A percentile compares a stretch with the other conserved stretches of the same genome.
phyloP scores from a whole-genome alignment of 192 early-diverging fungal species.

The Entomortierella parvispora region DNA sequence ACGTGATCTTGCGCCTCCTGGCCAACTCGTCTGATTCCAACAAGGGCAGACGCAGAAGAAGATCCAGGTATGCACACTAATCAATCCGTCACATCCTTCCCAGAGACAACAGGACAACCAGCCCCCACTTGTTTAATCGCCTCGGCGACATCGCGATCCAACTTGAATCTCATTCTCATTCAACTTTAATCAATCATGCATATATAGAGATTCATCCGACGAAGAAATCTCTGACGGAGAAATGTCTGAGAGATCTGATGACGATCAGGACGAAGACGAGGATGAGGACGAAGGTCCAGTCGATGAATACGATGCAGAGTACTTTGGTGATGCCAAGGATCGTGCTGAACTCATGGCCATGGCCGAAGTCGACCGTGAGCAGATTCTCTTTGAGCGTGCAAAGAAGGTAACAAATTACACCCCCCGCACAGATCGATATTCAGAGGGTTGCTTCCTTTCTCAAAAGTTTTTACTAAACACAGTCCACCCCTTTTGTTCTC shows the following conservation, averaged over 20 bases:
- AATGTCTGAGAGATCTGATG: constrained; percentile 48
- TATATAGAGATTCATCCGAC: constrained; percentile 44
- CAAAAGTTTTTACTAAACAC: not conserved
- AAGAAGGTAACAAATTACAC: constrained; percentile 57
- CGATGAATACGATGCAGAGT: constrained; percentile 78
- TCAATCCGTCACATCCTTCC: not conserved
- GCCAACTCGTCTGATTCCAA: constrained; percentile 44
- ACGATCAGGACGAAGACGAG: constrained; percentile 53
- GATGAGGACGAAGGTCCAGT: constrained; percentile 68
- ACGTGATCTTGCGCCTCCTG: constrained; percentile 48
- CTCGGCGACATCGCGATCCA: no score
- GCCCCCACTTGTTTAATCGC: no score
- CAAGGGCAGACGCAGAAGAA: constrained; percentile 43
- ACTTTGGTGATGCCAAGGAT: constrained; percentile 79
- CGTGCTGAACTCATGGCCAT: constrained; percentile 65
- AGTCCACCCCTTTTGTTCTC: not conserved
- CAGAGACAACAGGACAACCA: no score
- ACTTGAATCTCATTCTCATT: no score
- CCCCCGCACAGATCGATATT: no score
- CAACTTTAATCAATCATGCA: no score
- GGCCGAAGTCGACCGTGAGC: constrained; percentile 79
- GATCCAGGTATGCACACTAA: constrained; percentile 30
- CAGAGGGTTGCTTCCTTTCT: not conserved
- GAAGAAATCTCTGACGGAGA: constrained; percentile 54
- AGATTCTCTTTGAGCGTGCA: constrained; percentile 78